Percentiles rank a stretch among this genome's conserved stretches.
These are phyloP conservation scores for Pleurotus pulmonarius DNA, from an alignment of 768 basidiomycete genomes.

Conservation along the genomic window DNA sequence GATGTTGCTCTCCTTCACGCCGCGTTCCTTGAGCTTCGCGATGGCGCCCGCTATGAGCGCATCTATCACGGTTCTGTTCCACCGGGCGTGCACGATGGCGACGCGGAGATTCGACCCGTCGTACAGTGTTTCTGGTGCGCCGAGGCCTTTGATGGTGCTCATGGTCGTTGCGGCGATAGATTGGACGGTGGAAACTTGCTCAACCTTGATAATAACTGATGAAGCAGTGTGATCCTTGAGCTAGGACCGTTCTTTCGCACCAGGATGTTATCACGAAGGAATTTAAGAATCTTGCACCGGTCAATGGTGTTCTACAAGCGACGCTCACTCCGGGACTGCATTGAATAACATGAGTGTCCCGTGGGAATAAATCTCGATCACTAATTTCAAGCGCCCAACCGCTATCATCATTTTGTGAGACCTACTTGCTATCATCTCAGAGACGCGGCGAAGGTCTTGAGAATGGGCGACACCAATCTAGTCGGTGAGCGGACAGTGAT, in stretches of 20 bases:
- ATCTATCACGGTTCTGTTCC: slow-evolving; percentile 89
- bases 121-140: slow-evolving; percentile 53
- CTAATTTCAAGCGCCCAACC: neutral
- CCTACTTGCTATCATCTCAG: neutral
- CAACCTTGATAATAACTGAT: slow-evolving; percentile 7
- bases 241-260: no score
- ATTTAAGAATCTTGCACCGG: no score
- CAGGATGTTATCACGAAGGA: no score
- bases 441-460: neutral
- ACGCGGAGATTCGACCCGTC: slow-evolving; percentile 83
- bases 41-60: slow-evolving; percentile 80
- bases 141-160: slow-evolving; percentile 76
- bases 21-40: slow-evolving; percentile 74
- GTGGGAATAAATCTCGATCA: neutral
- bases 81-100: slow-evolving; percentile 93
- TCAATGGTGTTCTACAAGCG: no score
- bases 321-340: no score
- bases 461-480: slow-evolving; percentile 32
- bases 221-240: slow-evolving; percentile 16
- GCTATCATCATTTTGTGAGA: neutral
- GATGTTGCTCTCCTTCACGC: slow-evolving; percentile 89
- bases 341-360: slow-evolving; percentile 19
- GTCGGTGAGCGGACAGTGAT: slow-evolving; percentile 37
- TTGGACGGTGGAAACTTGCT: neutral
- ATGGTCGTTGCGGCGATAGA: slow-evolving; percentile 30